Percentiles rank a stretch among this genome's conserved stretches.
Evolutionary conservation across 345 rosid species (phyloP).

Genomic region (Firmiana major): DNA sequence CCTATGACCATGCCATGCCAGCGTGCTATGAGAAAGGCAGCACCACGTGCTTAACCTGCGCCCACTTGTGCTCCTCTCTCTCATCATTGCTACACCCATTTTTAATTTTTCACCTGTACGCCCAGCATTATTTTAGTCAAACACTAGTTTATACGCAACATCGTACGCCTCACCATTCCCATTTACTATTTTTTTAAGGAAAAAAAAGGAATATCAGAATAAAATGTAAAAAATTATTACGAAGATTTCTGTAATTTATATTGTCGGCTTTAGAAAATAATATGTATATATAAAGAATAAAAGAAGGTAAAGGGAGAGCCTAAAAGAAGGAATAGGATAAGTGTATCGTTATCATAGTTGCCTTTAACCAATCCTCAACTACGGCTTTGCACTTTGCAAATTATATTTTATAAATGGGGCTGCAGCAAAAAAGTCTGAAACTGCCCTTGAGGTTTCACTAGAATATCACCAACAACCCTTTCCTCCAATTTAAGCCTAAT

Average conservation of each 20-base stretch:
- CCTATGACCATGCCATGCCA: slow-evolving; percentile 26
- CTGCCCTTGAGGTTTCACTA: slow-evolving; percentile 23
- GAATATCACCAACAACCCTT: slow-evolving; percentile 16
- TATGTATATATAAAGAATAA: neutral
- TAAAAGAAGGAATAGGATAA: slow-evolving; percentile 18
- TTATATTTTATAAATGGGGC: neutral
- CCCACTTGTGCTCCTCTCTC: slow-evolving; percentile 54
- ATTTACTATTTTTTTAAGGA: neutral
- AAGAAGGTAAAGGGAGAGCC: neutral
- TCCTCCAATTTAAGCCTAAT: slow-evolving; percentile 23
- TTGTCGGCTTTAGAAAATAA: neutral
- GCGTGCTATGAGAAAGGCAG: slow-evolving; percentile 65
- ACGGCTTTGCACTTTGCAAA: slow-evolving; percentile 8
- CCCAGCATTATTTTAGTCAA: slow-evolving; percentile 35
- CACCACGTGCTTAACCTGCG: slow-evolving; percentile 88
- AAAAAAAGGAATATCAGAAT: neutral
- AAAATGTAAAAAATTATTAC: neutral
- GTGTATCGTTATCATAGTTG: slow-evolving; percentile 23
- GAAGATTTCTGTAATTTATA: slow-evolving; percentile 2
- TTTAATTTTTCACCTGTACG: slow-evolving; percentile 19
- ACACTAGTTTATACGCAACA: slow-evolving; percentile 37
- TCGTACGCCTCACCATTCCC: slow-evolving; percentile 23
- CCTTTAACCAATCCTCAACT: slow-evolving; percentile 20
- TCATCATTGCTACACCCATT: slow-evolving; percentile 66
- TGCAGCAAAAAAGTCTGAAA: neutral